Base-by-base conservation (phyloP, 1,139 yeast genomes). In the Yamadazyma diospyri region DNA sequence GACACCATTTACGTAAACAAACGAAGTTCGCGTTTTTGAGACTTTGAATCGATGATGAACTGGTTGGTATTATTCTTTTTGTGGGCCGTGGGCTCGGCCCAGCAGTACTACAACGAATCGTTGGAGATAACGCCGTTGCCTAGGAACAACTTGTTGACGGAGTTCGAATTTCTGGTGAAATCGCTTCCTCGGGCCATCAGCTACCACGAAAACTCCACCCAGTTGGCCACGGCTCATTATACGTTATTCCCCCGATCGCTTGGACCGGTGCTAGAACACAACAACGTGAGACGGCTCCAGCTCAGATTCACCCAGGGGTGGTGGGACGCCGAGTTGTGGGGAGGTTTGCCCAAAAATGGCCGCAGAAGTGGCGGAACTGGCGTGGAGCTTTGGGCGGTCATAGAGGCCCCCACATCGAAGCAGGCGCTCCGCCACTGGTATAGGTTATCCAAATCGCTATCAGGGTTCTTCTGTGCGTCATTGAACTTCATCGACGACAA, bases 401-500 rank as follows among this genome's bases (percentile, higher is more conserved):
- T 92, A 16, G 94, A 83, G 49, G 92, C 94, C 0, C 60, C 58
- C 1, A 50, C 68, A 19, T 59, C 71, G 27, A 66, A 62, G 1
- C 72, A 66, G 5, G 94, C 94, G 2, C 69, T 71, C 41, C 46
- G 59, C 4, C 67, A 74, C 32, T 94, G 98, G 98, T 69, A 64
- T 40, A 64, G 69, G 32, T 64, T 94, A 26, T 79, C 86, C 8
- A 82, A 86, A 48, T 74, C 83, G 1, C 65, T 94, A 35, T 84
- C 96, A 2, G 98, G 98, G 1, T 70, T 88, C 47, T 92, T 94
- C 55, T 94, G 98, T 63, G 97, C 98, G 0, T 88, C 97, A 4
- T 68, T 94, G 35, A 89, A 92, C 54, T 87, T 85, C 53, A 81
- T 94, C 38, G 95, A 88, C 51, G 76, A 76, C 16, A 70, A 88